Percentiles rank a stretch among this genome's conserved stretches.
These are phyloP conservation scores for Dryas integrifolia DNA, from an alignment of 331 rosid genomes.

Conservation along the genomic window DNA sequence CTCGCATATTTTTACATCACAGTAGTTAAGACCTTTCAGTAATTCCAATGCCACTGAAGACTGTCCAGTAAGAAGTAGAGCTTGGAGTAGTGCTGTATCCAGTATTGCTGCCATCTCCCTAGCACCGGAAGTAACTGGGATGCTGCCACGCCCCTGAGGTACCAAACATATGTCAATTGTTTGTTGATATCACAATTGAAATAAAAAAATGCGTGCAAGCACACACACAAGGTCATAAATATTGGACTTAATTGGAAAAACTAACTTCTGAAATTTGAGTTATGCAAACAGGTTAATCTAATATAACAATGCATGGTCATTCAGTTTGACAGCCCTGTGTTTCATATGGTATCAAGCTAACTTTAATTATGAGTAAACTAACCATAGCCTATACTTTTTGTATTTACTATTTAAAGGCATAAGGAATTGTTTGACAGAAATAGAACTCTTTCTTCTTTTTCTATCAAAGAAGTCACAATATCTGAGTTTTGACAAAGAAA, in stretches of 20 bases:
- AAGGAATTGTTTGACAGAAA: background rate
- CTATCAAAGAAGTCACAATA: background rate
- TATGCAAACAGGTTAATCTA: background rate
- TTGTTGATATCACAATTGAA: background rate
- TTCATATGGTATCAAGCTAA: background rate
- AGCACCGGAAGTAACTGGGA: constrained; percentile 70
- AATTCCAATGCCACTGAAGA: constrained; percentile 66
- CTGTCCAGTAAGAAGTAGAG: constrained; percentile 89
- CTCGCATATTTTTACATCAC: constrained; percentile 81
- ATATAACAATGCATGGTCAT: background rate
- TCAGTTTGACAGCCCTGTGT: background rate
- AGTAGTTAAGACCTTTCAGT: constrained; percentile 75
- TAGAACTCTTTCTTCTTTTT: background rate
- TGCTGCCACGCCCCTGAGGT: constrained; percentile 64
- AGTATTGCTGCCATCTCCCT: constrained; percentile 93
- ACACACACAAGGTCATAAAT: background rate
- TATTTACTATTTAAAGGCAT: background rate
- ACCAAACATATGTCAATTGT: constrained; percentile 22
- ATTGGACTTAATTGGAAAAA: background rate
- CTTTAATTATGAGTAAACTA: background rate
- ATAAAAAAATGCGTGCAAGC: background rate
- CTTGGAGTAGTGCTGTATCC: constrained; percentile 90
- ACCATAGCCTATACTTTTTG: background rate
- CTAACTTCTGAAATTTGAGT: background rate
- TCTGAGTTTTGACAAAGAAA: background rate